Conservation (phyloP, 495 filamentous ascomycete genomes). For the Neurospora pannonica region DNA sequence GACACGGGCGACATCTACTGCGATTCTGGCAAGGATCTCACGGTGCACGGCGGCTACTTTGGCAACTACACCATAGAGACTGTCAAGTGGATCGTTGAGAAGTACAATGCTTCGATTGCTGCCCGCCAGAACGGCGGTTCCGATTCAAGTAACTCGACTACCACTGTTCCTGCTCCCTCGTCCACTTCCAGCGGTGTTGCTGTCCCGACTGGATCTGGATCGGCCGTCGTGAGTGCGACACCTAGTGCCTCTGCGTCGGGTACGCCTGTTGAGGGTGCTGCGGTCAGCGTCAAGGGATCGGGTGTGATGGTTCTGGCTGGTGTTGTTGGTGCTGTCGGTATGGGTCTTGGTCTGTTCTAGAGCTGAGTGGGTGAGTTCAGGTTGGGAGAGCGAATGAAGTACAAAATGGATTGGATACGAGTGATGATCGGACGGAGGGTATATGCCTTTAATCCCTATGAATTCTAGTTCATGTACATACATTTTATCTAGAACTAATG, state of each 20-base stretch:
- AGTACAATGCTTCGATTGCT: conserved; percentile 9
- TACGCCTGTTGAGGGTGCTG: neutral
- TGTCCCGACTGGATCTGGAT: neutral
- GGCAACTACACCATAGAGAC: conserved; percentile 11
- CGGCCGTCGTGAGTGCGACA: neutral
- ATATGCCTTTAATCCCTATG: neutral
- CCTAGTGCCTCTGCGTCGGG: neutral
- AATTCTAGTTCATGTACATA: neutral
- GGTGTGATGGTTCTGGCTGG: neutral
- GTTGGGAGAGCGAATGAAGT: neutral
- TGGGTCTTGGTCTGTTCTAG: neutral
- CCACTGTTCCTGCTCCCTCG: neutral
- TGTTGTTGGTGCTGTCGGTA: neutral
- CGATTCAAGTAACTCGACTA: neutral
- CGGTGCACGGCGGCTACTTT: conserved; percentile 16
- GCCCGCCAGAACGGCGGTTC: neutral
- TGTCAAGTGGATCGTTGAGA: conserved; percentile 12
- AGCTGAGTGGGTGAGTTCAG: neutral
- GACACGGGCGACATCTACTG: conserved; percentile 21
- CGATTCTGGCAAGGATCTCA: conserved; percentile 9
- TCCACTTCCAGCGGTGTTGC: neutral
- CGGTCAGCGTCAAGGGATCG: neutral
- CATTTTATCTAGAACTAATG: neutral
- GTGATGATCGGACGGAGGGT: neutral
- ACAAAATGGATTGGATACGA: neutral